phyloP scores from a whole-genome alignment of 257 asterid species.

The Salvia rosmarinus region DNA sequence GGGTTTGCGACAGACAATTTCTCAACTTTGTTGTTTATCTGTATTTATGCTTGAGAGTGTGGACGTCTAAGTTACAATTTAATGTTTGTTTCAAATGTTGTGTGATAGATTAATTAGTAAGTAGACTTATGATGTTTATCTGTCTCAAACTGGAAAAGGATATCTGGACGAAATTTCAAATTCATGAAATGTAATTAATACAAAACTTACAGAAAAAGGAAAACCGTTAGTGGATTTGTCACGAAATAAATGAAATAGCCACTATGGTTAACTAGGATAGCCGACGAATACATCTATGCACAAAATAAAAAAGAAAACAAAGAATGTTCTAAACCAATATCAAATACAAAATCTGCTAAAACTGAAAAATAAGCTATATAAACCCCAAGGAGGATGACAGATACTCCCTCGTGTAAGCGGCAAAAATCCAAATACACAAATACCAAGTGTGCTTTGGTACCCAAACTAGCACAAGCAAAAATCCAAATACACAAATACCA shows the following conservation, averaged over 20 bases:
- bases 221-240: neutral
- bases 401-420: conserved; percentile 26
- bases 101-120: too few relatives aligned
- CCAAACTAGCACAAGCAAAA: conserved; percentile 11
- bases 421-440: conserved; percentile 29
- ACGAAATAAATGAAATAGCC: neutral
- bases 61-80: too few relatives aligned
- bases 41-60: too few relatives aligned
- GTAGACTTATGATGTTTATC: too few relatives aligned
- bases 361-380: conserved; percentile 22
- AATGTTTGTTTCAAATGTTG: too few relatives aligned
- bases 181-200: too few relatives aligned
- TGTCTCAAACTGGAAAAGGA: too few relatives aligned
- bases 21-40: too few relatives aligned
- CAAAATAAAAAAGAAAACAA: neutral
- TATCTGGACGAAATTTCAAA: neutral
- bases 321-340: conserved; percentile 4
- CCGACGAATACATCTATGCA: conserved; percentile 1
- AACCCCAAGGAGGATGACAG: conserved; percentile 13
- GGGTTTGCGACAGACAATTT: too few relatives aligned
- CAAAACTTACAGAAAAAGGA: neutral
- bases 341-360: conserved; percentile 23
- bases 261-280: neutral
- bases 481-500: too few relatives aligned
- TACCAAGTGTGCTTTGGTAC: neutral